phyloP scores from a whole-genome alignment of 2,329 filamentous ascomycete genomes.

The Talaromyces pinophilus region DNA sequence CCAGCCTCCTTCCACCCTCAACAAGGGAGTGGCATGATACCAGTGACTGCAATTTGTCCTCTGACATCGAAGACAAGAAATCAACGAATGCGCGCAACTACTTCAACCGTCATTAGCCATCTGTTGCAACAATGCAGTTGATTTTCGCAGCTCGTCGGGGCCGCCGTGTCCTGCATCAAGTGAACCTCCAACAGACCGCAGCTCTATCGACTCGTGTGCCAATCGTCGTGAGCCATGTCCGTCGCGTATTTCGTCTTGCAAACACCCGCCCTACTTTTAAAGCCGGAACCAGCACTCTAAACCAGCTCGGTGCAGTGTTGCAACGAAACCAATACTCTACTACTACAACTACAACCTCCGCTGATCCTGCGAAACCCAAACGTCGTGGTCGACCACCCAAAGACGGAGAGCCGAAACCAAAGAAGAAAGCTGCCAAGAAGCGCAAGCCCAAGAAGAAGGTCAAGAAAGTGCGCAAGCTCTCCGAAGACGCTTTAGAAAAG shows the following conservation, averaged over 20 bases:
- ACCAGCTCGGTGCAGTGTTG: constrained; percentile 5
- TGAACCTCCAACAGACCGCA: constrained; percentile 31
- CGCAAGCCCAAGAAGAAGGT: constrained; percentile 33
- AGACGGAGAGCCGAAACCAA: constrained; percentile 30
- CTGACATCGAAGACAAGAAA: not conserved
- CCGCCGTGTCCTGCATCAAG: constrained; percentile 34
- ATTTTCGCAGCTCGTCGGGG: constrained; percentile 34
- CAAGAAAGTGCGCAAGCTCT: constrained; percentile 27
- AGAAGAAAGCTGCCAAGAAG: constrained; percentile 24
- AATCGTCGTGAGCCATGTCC: constrained; percentile 31
- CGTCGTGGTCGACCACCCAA: constrained; percentile 29
- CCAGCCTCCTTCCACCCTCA: constrained; percentile 20
- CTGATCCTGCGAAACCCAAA: constrained; percentile 34
- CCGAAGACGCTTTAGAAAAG: constrained; percentile 34
- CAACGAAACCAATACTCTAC: constrained; percentile 34
- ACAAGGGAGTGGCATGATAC: constrained; percentile 12
- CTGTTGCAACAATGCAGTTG: constrained; percentile 33
- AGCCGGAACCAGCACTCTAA: constrained; percentile 23
- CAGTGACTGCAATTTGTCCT: not conserved
- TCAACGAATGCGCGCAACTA: not conserved
- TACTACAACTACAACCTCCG: constrained; percentile 27
- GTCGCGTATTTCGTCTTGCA: constrained; percentile 30
- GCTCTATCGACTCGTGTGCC: constrained; percentile 32
- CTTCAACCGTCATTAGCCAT: not conserved
- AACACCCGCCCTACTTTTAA: constrained; percentile 24